Evolutionary conservation across 176 grass and related monocot species (phyloP).

Genomic region (Pontederia paniculata): DNA sequence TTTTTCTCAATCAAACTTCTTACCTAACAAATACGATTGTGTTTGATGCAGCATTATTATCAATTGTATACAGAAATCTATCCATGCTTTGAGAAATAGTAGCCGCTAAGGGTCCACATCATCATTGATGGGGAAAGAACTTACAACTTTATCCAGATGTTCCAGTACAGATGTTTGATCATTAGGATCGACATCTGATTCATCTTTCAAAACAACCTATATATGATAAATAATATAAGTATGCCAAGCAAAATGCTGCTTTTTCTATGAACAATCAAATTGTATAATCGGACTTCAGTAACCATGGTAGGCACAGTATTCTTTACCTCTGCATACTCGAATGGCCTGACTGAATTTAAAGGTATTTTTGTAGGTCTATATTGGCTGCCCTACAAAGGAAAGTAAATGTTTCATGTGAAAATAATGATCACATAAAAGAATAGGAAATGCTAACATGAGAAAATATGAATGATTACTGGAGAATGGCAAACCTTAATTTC

Average conservation of each 20-base stretch:
- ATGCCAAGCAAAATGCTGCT: constrained; percentile 7
- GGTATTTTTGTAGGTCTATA: constrained; percentile 77
- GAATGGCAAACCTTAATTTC: constrained; percentile 59
- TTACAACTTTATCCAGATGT: constrained; percentile 74
- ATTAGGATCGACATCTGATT: constrained; percentile 42
- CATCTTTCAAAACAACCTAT: constrained; percentile 65
- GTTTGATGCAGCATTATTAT: not conserved
- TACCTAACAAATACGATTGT: constrained; percentile 34
- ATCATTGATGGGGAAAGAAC: not conserved
- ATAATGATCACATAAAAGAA: not conserved
- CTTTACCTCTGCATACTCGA: constrained; percentile 61
- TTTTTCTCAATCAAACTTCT: constrained; percentile 53
- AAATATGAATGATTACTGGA: constrained; percentile 3
- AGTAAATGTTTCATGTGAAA: constrained; percentile 10
- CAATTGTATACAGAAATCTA: not conserved
- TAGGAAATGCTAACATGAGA: constrained; percentile 7
- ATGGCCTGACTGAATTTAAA: constrained; percentile 64
- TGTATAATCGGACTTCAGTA: not conserved
- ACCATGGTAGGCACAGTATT: constrained; percentile 2
- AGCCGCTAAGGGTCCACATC: too few relatives aligned
- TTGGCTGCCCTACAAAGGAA: constrained; percentile 40
- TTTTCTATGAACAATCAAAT: not conserved
- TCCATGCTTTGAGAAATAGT: not conserved
- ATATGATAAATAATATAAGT: constrained; percentile 14
- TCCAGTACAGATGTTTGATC: constrained; percentile 34